Evolutionary conservation across 805 yeast genomes (phyloP), one percentile per base, ranked within the genome.

Genomic region (Kuraishia piskuri): DNA sequence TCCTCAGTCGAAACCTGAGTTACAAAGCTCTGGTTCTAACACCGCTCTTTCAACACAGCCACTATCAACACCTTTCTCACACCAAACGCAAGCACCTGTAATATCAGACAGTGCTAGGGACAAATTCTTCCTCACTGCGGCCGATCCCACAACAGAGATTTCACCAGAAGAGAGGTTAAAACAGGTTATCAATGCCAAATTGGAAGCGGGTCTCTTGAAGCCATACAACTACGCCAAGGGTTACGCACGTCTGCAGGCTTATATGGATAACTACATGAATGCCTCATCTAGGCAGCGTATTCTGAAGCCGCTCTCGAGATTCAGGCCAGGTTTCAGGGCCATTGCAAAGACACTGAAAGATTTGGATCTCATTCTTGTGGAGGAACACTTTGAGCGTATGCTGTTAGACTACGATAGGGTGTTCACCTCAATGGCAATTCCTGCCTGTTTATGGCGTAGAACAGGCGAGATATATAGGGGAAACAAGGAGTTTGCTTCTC

Each of bases 381-480:
- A 92, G 62, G 98, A 92, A 68, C 86, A 86, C 53, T 92, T 92
- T 64, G 98, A 92, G 70, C 76, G 97, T 57, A 88, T 92, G 96
- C 70, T 92, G 48, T 72, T 92, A 52, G 96, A 92, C 61, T 90
- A 92, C 63, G 98, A 92, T 66, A 76, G 98, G 37, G 97, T 92
- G 2, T 92, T 92, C 70, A 90, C 97, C 0, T 86, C 96, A 3
- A 90, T 92, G 96, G 96, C 97, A 6, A 90, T 92, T 56, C 98
- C 98, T 1, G 97, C 97, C 1, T 92, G 98, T 69, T 74, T 92
- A 25, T 92, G 98, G 97, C 74, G 98, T 65, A 83, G 98, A 61
- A 91, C 98, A 0, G 98, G 98, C 1, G 98, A 92, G 60, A 92
- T 92, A 2, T 92, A 89, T 61, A 70, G 97, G 56, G 98, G 97